Base-by-base conservation (phyloP, 208 protist species). In the Wallacemonas sp. region DNA sequence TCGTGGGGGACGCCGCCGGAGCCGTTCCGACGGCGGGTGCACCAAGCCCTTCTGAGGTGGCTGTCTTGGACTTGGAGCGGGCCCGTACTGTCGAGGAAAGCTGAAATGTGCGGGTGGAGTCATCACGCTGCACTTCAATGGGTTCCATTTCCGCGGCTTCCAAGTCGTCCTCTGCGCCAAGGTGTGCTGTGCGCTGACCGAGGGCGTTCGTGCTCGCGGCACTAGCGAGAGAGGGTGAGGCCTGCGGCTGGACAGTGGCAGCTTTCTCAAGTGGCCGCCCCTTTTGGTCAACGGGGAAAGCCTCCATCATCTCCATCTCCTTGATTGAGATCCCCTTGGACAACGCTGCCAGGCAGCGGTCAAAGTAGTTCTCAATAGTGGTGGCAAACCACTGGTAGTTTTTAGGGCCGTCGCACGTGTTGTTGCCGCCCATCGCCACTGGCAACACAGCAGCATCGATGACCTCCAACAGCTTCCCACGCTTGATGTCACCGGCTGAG, bases 221-320 rank as follows among this genome's bases (percentile, higher is more conserved):
- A 9, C 28, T 27, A 19, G 15, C n/a, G 6, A 33, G 12, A 38
- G 15, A 6, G 49, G 8, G 15, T 30, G n/a, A n/a, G n/a, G n/a
- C n/a, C n/a, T n/a, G n/a, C n/a, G n/a, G n/a, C n/a, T n/a, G n/a
- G n/a, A n/a, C n/a, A n/a, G 15, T 28, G 15, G 28, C 49, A 33
- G 24, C 26, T 17, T 6, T 8, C 6, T 30, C 49, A 38, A 30
- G 42, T 6, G 64, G 62, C 5, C 46, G 33, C 27, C 81, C 81
- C 12, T 83, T 38, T 45, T 70, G 71, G 71, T 84, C 81, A 2
- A 87, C 81, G 19, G 54, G 63, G 47, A 68, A 87, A 39, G 53
- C 70, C 63, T 84, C 75, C 81, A 87, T 87, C 81, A 86, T 79
- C 28, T 87, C 81, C 76, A 84, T 84, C 22, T 83, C 58, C 49